phyloP scores from a whole-genome alignment of 352 stramenopile species.

The Peronospora farinosa region DNA sequence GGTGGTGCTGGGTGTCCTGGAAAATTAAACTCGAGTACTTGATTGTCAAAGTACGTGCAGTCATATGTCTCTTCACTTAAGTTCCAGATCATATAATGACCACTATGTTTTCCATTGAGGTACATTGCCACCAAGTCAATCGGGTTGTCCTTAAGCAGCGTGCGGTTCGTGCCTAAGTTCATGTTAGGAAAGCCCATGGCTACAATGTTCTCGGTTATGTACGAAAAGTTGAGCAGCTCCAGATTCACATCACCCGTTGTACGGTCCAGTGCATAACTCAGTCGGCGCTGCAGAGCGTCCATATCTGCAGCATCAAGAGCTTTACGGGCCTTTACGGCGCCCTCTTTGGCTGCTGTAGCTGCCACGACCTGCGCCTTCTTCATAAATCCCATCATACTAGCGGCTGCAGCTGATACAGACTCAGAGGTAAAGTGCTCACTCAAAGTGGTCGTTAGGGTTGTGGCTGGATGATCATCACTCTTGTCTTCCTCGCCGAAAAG shows the following conservation, averaged over 20 bases:
- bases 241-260: conserved; percentile 78
- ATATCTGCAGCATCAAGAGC: conserved; percentile 79
- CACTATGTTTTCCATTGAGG: conserved; percentile 89
- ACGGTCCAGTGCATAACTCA: conserved; percentile 77
- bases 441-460: conserved; percentile 52
- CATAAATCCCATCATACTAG: conserved; percentile 78
- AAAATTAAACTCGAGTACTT: conserved; percentile 96
- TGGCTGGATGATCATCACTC: conserved; percentile 36
- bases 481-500: conserved; percentile 31
- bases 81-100: conserved; percentile 99
- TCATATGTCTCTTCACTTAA: conserved; percentile 96
- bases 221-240: conserved; percentile 87
- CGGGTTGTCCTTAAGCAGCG: conserved; percentile 78
- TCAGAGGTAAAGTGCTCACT: conserved; percentile 67
- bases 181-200: conserved; percentile 90
- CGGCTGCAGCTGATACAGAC: conserved; percentile 54
- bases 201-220: conserved; percentile 84
- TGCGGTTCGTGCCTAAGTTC: conserved; percentile 69
- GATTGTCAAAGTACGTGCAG: conserved; percentile 91
- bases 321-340: conserved; percentile 74
- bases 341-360: conserved; percentile 62
- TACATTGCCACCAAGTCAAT: conserved; percentile 91
- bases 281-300: conserved; percentile 72
- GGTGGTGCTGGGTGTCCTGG: conserved; percentile 93
- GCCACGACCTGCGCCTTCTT: conserved; percentile 78